Conservation (phyloP, 2,329 filamentous ascomycete species). For the Beauveria rudraprayagi region DNA sequence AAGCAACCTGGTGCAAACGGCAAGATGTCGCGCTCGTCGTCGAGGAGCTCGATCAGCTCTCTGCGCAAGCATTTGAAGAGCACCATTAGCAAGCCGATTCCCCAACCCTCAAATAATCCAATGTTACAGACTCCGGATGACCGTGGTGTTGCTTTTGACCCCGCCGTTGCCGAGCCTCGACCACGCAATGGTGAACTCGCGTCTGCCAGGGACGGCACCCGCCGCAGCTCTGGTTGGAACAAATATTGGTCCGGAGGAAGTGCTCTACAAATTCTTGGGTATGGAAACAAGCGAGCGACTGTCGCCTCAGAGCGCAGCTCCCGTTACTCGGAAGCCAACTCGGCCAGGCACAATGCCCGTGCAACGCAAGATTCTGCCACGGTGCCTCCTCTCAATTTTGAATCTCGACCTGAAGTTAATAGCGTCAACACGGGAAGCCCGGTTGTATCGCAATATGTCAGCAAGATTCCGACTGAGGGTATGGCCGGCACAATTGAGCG, state of each 20-base stretch:
- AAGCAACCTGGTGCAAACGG: conserved; percentile 36
- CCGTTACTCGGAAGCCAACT: conserved; percentile 38
- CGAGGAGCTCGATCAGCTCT: conserved; percentile 42
- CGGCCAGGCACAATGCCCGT: conserved; percentile 31
- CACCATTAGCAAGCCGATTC: conserved; percentile 54
- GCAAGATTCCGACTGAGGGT: conserved; percentile 45
- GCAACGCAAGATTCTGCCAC: conserved; percentile 60
- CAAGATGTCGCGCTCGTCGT: conserved; percentile 46
- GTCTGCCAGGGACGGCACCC: conserved; percentile 34
- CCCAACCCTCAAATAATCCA: conserved; percentile 31
- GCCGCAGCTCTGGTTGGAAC: conserved; percentile 68
- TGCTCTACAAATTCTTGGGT: conserved; percentile 56
- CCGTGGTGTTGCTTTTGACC: conserved; percentile 32
- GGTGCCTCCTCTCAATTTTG: conserved; percentile 60
- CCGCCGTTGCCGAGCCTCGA: conserved; percentile 27
- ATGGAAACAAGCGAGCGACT: conserved; percentile 44
- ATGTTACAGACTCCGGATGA: conserved; percentile 31
- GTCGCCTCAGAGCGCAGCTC: conserved; percentile 49
- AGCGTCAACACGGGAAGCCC: conserved; percentile 63
- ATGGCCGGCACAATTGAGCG: conserved; percentile 56
- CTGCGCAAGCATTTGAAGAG: conserved; percentile 56
- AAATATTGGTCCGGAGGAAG: conserved; percentile 70
- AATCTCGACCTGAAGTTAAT: conserved; percentile 54
- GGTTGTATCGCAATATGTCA: conserved; percentile 53
- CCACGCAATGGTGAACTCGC: conserved; percentile 23